phyloP scores from a whole-genome alignment of 495 filamentous ascomycete genomes.

The Margaritispora aquatica region DNA sequence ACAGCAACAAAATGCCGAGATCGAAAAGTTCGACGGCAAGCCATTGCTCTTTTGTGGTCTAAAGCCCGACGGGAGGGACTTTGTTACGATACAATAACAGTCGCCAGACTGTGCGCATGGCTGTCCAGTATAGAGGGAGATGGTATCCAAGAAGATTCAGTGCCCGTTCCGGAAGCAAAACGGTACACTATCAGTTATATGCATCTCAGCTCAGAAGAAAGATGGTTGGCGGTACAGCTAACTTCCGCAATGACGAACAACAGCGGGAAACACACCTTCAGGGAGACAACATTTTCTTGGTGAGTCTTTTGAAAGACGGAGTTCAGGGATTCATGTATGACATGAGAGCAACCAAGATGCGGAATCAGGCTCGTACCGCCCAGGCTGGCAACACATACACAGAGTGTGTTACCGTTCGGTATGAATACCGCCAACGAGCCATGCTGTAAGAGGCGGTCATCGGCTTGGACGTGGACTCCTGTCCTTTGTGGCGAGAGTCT shows the following conservation, averaged over 20 bases:
- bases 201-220: slow-evolving; percentile 23
- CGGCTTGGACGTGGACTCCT: neutral
- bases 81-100: slow-evolving; percentile 27
- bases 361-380: neutral
- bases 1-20: slow-evolving; percentile 40
- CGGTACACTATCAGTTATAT: slow-evolving; percentile 22
- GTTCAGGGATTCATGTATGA: neutral
- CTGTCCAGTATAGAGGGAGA: slow-evolving; percentile 22
- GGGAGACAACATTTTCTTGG: slow-evolving; percentile 27
- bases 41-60: slow-evolving; percentile 34
- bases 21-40: slow-evolving; percentile 36
- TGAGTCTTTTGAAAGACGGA: slow-evolving; percentile 3
- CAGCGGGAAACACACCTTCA: slow-evolving; percentile 16
- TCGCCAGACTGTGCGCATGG: slow-evolving; percentile 23
- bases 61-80: slow-evolving; percentile 40
- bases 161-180: slow-evolving; percentile 18
- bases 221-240: slow-evolving; percentile 23
- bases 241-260: slow-evolving; percentile 13
- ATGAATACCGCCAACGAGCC: neutral
- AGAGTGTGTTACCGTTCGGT: neutral
- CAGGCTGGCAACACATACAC: neutral
- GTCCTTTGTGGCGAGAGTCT: neutral
- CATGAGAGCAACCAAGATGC: neutral
- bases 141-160: slow-evolving; percentile 21
- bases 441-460: neutral